Base-by-base conservation (phyloP, 805 yeast genomes). In the Wickerhamiella alocasiicola region DNA sequence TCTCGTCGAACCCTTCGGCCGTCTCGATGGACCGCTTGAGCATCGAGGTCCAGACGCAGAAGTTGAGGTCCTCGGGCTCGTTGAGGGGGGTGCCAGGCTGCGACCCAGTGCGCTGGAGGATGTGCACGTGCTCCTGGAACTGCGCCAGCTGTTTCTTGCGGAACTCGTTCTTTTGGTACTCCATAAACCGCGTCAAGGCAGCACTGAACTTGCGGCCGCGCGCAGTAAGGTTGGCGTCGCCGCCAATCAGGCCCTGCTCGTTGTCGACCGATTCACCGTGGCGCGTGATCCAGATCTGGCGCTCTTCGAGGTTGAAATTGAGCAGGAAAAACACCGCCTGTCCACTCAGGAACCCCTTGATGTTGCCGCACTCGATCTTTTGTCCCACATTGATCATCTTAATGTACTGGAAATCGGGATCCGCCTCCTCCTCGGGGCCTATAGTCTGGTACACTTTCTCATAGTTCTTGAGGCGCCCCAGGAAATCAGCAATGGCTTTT, bases 341-440 rank as follows among this genome's bases (percentile, higher is more conserved):
- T 2, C 95, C 85, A 0, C 95, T 88, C 40, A 88, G 64, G 54
- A 84, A 91, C 4, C 81, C 81, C 53, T 82, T 82, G 43, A 88
- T 81, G 55, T 87, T 84, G 57, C 79, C 87, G 25, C 95, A 83
- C 40, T 88, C 93, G 29, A 88, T 84, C 58, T 88, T 91, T 53
- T 82, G 76, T 6, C 98, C 97, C 9, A 87, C 96, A 58, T 88
- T 88, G 43, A 88, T 84, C 94, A 88, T 85, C 59, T 88, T 85
- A 49, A 87, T 82, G 53, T 85, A 91, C 56, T 83, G 95, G 52
- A 76, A 76, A 11, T 73, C 72, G 13, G 67, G 70, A 29, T 79
- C 64, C 33, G 68, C 64, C 42, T 71, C 73, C 54, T 79, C 88
- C 15, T 67, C 71, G 33, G 82, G 93, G 48, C 81, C 94, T 27